phyloP scores from a whole-genome alignment of 306 rosid genomes.

The Hippophae gyantsensis region DNA sequence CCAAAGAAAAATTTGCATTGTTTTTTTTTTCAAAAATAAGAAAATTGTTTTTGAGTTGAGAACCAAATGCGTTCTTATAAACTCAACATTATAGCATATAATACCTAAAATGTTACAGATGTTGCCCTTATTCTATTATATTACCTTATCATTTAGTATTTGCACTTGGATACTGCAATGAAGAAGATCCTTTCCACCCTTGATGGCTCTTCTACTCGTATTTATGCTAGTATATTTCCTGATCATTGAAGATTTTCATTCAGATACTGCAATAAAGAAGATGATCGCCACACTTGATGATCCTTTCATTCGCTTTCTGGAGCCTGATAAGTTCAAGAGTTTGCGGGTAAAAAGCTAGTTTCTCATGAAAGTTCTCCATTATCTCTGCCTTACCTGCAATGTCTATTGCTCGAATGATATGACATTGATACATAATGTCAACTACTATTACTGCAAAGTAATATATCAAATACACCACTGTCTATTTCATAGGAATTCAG shows the following conservation, averaged over 20 bases:
- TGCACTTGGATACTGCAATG: too few relatives aligned
- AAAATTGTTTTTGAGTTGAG: too few relatives aligned
- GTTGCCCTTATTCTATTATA: too few relatives aligned
- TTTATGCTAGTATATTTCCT: conserved; percentile 7
- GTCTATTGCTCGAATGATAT: conserved; percentile 17
- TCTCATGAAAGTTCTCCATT: conserved; percentile 6
- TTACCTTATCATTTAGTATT: too few relatives aligned
- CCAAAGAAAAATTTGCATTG: too few relatives aligned
- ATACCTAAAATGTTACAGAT: too few relatives aligned
- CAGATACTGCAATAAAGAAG: conserved; percentile 84
- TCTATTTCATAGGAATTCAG: conserved; percentile 14
- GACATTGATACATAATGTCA: conserved; percentile 1
- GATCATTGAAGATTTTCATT: conserved; percentile 16
- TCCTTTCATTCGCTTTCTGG: conserved; percentile 88
- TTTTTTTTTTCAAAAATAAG: too few relatives aligned
- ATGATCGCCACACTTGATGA: conserved; percentile 93
- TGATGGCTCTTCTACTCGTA: background rate
- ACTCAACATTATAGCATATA: too few relatives aligned
- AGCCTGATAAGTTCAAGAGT: conserved; percentile 84
- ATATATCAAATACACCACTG: conserved; percentile 1
- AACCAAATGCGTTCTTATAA: too few relatives aligned
- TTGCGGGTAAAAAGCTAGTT: conserved; percentile 55
- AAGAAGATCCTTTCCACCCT: too few relatives aligned
- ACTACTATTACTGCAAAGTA: background rate
- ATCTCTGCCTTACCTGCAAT: conserved; percentile 4